Percentiles rank a stretch among this genome's conserved stretches.
These are phyloP conservation scores for Pilasporangium apinafurcum DNA, from an alignment of 352 stramenopile species.

Conservation along the genomic window DNA sequence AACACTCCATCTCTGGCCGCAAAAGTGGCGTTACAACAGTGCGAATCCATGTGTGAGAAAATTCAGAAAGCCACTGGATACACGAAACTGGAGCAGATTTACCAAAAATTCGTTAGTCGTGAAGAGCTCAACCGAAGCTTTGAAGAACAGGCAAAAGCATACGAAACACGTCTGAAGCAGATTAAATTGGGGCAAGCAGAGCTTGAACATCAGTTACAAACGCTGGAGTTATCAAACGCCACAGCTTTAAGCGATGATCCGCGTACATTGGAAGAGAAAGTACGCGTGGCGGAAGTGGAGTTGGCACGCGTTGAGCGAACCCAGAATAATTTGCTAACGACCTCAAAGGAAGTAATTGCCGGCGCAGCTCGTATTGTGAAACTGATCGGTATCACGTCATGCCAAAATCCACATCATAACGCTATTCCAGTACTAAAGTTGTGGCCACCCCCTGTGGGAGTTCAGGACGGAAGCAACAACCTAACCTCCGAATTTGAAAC, in stretches of 20 bases:
- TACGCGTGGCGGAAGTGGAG: slow-evolving; percentile 67
- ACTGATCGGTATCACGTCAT: slow-evolving; percentile 69
- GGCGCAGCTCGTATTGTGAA: slow-evolving; percentile 65
- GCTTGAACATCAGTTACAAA: slow-evolving; percentile 62
- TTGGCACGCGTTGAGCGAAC: slow-evolving; percentile 57
- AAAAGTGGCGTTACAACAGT: slow-evolving; percentile 75
- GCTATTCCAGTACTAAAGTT: slow-evolving; percentile 46
- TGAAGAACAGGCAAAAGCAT: slow-evolving; percentile 78
- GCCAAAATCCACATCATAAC: slow-evolving; percentile 45
- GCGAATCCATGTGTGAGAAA: slow-evolving; percentile 77
- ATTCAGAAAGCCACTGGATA: slow-evolving; percentile 79
- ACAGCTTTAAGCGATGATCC: slow-evolving; percentile 47
- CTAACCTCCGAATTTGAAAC: slow-evolving; percentile 67
- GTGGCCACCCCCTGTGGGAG: slow-evolving; percentile 49
- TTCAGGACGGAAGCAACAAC: slow-evolving; percentile 38
- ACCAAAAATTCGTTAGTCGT: slow-evolving; percentile 73
- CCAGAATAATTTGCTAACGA: slow-evolving; percentile 57
- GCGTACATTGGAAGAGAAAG: slow-evolving; percentile 57
- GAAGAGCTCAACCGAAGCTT: slow-evolving; percentile 78
- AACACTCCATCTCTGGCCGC: slow-evolving; percentile 50
- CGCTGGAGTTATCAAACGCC: slow-evolving; percentile 58
- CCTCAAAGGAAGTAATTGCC: slow-evolving; percentile 69
- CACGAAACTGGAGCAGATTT: slow-evolving; percentile 68
- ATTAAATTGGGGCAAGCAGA: slow-evolving; percentile 71
- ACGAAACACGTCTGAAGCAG: slow-evolving; percentile 71